Evolutionary conservation across 805 yeast species (phyloP).

Genomic region (Candida coquimbonensis): DNA sequence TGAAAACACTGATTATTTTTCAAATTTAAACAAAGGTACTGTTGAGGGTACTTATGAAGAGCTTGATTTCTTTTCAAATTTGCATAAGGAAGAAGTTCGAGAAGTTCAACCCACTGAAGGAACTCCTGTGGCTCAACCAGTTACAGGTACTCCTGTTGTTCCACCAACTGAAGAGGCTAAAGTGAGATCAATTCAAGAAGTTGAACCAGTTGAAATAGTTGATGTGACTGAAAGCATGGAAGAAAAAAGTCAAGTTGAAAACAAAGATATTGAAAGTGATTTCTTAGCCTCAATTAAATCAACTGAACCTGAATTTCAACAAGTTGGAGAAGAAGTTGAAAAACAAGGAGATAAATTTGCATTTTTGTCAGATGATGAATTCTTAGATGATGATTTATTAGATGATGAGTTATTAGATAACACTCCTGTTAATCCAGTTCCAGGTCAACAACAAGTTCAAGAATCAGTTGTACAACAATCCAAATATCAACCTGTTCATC

Average conservation of each 20-base stretch:
- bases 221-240: not conserved
- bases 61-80: too few species aligned
- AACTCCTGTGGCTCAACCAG: too few species aligned
- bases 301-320: not conserved
- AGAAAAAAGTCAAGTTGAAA: too few species aligned
- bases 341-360: slow-evolving; percentile 9
- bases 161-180: not conserved
- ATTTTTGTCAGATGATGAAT: slow-evolving; percentile 13
- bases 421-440: slow-evolving; percentile 10
- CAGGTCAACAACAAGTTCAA: not conserved
- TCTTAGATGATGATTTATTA: slow-evolving; percentile 8
- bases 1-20: too few species aligned
- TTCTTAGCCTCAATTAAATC: too few species aligned
- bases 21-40: too few species aligned
- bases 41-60: too few species aligned
- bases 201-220: not conserved
- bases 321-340: not conserved
- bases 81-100: too few species aligned
- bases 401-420: slow-evolving; percentile 41
- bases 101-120: too few species aligned
- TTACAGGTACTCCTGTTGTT: too few species aligned
- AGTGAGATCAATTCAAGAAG: not conserved
- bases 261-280: too few species aligned
- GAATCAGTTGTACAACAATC: not conserved
- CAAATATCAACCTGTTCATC: not conserved